Conservation (phyloP, 306 rosid species). For the Sphenostylis stenocarpa region DNA sequence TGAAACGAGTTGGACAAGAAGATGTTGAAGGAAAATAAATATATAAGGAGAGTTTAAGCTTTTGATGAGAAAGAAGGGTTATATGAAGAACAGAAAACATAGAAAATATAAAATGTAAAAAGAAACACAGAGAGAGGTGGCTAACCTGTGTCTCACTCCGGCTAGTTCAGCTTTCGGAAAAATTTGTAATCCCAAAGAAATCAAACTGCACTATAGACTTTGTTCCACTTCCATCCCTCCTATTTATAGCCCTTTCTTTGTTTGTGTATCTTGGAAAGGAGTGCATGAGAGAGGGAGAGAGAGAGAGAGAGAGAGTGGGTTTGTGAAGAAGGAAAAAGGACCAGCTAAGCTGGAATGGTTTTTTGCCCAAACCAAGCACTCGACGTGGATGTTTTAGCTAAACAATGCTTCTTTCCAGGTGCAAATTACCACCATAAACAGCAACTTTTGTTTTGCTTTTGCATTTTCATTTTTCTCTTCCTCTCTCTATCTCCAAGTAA, state of each 20-base stretch:
- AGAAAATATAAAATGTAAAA: neutral
- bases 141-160: constrained; percentile 38
- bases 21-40: neutral
- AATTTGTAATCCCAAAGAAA: constrained; percentile 62
- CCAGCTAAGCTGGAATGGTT: constrained; percentile 36
- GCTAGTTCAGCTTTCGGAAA: constrained; percentile 65
- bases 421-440: constrained; percentile 47
- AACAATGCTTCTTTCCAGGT: constrained; percentile 54
- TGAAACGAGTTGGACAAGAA: neutral
- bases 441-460: constrained; percentile 39
- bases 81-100: neutral
- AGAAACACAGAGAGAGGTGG: constrained; percentile 52
- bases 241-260: constrained; percentile 62
- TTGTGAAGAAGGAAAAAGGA: constrained; percentile 13
- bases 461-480: neutral
- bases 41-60: neutral
- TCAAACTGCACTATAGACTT: constrained; percentile 40
- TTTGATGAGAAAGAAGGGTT: neutral
- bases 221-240: constrained; percentile 38
- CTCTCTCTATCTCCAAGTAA: neutral
- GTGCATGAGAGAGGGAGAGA: constrained; percentile 29
- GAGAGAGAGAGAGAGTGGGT: constrained; percentile 31
- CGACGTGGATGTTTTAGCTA: constrained; percentile 50
- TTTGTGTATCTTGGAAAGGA: constrained; percentile 39
- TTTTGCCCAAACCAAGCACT: constrained; percentile 49